Percentiles rank a stretch among this genome's conserved stretches.
Evolutionary conservation across 1,284 basidiomycete genomes (phyloP).

Genomic region (Ceratobasidium sp.): DNA sequence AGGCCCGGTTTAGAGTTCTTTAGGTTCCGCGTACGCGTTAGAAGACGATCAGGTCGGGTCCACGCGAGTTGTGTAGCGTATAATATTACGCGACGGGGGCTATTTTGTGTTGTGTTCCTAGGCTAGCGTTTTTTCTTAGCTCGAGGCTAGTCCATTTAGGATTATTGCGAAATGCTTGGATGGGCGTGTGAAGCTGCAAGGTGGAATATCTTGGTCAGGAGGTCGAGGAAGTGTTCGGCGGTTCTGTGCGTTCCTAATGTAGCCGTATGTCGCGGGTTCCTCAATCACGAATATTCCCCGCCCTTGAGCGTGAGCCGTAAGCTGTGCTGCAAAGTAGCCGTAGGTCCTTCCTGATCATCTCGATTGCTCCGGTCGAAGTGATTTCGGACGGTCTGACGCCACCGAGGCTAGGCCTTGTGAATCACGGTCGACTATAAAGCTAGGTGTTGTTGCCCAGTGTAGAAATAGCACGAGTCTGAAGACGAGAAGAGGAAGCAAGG

Average conservation of each 20-base stretch:
- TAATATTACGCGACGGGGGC: neutral
- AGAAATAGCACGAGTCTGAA: neutral
- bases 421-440: neutral
- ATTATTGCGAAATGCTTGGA: neutral
- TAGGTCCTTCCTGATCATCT: constrained; percentile 1
- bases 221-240: constrained; percentile 14
- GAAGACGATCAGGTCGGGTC: neutral
- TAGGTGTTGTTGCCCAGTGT: neutral
- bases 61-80: neutral
- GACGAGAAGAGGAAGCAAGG: neutral
- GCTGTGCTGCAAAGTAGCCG: constrained; percentile 5
- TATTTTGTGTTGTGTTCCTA: neutral
- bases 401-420: neutral
- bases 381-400: neutral
- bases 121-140: neutral
- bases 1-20: neutral
- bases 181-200: constrained; percentile 29
- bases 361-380: neutral
- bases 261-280: neutral
- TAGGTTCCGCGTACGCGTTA: constrained; percentile 12
- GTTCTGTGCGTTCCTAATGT: neutral
- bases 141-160: neutral
- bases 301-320: constrained; percentile 11
- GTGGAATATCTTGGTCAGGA: constrained; percentile 7
- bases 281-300: constrained; percentile 2